Base-by-base conservation (phyloP, 1,284 basidiomycete genomes). In the Moniliophthora roreri region DNA sequence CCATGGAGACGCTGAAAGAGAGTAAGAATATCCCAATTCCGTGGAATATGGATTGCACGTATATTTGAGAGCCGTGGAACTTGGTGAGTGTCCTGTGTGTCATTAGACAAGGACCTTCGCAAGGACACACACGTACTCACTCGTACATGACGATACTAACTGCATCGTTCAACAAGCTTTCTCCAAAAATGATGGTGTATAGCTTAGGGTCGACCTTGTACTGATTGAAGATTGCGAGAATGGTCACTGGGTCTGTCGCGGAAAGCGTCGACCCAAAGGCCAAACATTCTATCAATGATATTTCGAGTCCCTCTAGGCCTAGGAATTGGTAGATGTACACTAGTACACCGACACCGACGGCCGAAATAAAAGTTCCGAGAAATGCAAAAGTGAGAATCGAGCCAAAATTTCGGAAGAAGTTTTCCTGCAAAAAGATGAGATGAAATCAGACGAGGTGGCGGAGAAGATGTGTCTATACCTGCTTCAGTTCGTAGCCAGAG, bases 71-170 rank as follows among this genome's bases (percentile, higher is more conserved):
- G 21, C 92, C 93, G 60, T 96, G 91, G 71, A 99, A 98, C 62
- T 89, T 90, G 3, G 91, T 89, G 46, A 98, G 75, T 0, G 95
- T 98, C 71, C 94, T 95, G 59, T 13, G 38, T 5, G 36, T 13
- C 18, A 49, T 40, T 11, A 15, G 42, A 48, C 7, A 38, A 34
- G 37, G 48, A 40, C 53, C 51, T 24, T 18, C 21, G n/a, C 11
- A 23, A 24, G 37, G 26, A 42, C 3, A n/a, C 32, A 48, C 26
- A 13, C 38, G 13, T n/a, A 89, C 93, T 79, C 67, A 96, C 93
- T 99, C 96, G 72, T 98, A 99, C 93, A 99, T 97, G 73, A 99
- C 96, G 76, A 99, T 99, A 77, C 93, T 95, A 63, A 99, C 96
- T 24, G 96, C 96, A 79, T 99, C 96, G 73, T 99, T 99, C 58